Conservation (phyloP, 805 yeast species). For the Pichia kluyveri region DNA sequence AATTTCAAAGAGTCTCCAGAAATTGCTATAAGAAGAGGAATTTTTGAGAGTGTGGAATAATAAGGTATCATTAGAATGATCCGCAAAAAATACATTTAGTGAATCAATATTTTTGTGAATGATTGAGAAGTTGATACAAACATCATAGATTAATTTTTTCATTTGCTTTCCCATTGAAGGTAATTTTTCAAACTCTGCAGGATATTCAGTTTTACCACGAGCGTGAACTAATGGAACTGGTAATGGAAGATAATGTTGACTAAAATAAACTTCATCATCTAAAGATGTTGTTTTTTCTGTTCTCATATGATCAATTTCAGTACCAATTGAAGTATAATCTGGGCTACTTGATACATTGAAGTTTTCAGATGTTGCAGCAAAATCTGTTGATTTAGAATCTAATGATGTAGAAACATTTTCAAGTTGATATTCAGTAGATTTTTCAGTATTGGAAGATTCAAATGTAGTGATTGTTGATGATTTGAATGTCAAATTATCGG, state of each 20-base stretch:
- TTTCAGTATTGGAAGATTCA: neutral
- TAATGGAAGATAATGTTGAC: conserved; percentile 15
- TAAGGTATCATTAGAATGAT: conserved; percentile 14
- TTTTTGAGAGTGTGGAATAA: conserved; percentile 16
- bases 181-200: conserved; percentile 8
- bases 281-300: conserved; percentile 9
- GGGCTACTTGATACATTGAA: neutral
- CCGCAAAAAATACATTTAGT: conserved; percentile 16
- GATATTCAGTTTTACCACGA: conserved; percentile 17
- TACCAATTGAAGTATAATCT: conserved; percentile 1
- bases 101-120: conserved; percentile 15
- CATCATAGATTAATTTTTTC: conserved; percentile 22
- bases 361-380: too few relatives aligned
- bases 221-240: conserved; percentile 18
- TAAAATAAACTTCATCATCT: conserved; percentile 20
- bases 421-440: too few relatives aligned
- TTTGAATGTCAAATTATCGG: neutral
- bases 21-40: conserved; percentile 17
- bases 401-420: neutral
- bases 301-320: conserved; percentile 1
- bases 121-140: conserved; percentile 22
- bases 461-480: neutral
- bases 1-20: conserved; percentile 26
- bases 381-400: neutral
- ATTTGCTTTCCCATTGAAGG: conserved; percentile 17